Percentiles rank a stretch among this genome's conserved stretches.
Evolutionary conservation across 1,284 basidiomycete genomes (phyloP).

Genomic region (Omphalotus olearius): DNA sequence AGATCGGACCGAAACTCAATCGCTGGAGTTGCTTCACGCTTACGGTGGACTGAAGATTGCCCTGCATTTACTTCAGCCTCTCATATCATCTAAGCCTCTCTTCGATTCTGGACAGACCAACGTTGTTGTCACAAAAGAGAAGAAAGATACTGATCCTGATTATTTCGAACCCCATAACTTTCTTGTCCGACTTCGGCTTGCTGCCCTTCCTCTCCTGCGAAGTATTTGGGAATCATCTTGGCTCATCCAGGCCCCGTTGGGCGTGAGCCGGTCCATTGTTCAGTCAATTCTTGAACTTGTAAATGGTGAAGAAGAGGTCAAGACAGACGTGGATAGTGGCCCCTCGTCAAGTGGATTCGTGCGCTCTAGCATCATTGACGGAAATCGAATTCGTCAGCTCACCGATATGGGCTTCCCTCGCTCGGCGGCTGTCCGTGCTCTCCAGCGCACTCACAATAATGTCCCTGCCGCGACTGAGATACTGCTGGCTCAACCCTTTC

Average conservation of each 20-base stretch:
- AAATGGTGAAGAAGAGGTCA: conserved; percentile 78
- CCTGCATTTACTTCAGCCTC: conserved; percentile 72
- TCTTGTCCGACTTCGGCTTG: conserved; percentile 76
- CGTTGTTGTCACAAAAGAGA: conserved; percentile 70
- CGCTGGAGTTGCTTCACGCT: conserved; percentile 68
- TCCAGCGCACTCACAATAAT: conserved; percentile 86
- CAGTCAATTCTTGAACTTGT: conserved; percentile 80
- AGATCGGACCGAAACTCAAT: conserved; percentile 51
- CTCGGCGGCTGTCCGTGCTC: conserved; percentile 78
- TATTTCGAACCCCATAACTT: conserved; percentile 87
- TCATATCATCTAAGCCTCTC: conserved; percentile 78
- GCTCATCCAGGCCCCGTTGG: conserved; percentile 72
- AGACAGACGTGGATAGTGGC: conserved; percentile 35
- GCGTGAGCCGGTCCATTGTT: conserved; percentile 72
- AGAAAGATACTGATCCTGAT: conserved; percentile 67
- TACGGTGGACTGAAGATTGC: conserved; percentile 82
- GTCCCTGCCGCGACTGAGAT: conserved; percentile 88
- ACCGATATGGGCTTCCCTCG: conserved; percentile 97
- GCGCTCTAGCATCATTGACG: conserved; percentile 60
- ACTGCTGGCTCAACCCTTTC: conserved; percentile 79
- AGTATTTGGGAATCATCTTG: conserved; percentile 84
- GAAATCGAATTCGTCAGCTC: conserved; percentile 75
- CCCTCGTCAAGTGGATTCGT: conserved; percentile 30
- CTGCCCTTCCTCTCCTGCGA: conserved; percentile 64
- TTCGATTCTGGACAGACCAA: conserved; percentile 85